These are phyloP conservation scores for Setaria italica DNA, from an alignment of 202 grass and related monocot species.

Conservation along the genomic window DNA sequence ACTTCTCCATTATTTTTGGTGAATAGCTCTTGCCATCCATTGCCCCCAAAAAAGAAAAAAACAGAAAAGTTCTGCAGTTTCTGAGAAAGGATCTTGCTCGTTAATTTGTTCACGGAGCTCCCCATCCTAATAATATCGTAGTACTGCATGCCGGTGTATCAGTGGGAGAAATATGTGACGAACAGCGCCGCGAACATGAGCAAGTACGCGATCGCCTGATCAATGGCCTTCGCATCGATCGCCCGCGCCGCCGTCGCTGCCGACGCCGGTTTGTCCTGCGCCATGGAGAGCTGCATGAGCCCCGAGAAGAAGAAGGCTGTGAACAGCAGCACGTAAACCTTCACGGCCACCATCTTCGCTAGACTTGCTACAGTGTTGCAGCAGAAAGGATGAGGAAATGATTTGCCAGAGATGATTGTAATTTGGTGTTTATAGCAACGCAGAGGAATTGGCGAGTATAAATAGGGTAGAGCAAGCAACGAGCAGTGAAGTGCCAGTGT, in stretches of 20 bases:
- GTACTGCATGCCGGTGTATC: not conserved
- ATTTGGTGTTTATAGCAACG: not conserved
- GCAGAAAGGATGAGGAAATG: not conserved
- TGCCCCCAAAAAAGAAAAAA: too few species aligned
- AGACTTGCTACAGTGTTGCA: not conserved
- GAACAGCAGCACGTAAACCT: constrained; percentile 39
- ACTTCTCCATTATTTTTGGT: not conserved
- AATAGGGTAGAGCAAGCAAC: not conserved
- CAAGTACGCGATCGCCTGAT: constrained; percentile 38
- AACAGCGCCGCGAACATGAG: constrained; percentile 45
- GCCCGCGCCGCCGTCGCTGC: not conserved
- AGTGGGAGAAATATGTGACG: constrained; percentile 33
- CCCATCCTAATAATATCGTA: not conserved
- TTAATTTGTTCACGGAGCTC: not conserved
- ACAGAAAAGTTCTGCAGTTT: not conserved
- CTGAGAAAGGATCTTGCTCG: not conserved
- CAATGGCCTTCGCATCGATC: constrained; percentile 33
- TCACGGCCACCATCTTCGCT: constrained; percentile 24
- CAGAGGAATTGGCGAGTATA: not conserved
- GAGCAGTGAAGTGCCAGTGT: constrained; percentile 5
- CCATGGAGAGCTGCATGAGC: constrained; percentile 44
- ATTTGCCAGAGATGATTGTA: not conserved
- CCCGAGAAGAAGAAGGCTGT: constrained; percentile 43
- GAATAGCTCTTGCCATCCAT: too few species aligned
- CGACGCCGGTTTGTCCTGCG: not conserved